These are phyloP conservation scores for Fusarium sp. DNA, from an alignment of 2,329 filamentous ascomycete genomes.

Conservation along the genomic window DNA sequence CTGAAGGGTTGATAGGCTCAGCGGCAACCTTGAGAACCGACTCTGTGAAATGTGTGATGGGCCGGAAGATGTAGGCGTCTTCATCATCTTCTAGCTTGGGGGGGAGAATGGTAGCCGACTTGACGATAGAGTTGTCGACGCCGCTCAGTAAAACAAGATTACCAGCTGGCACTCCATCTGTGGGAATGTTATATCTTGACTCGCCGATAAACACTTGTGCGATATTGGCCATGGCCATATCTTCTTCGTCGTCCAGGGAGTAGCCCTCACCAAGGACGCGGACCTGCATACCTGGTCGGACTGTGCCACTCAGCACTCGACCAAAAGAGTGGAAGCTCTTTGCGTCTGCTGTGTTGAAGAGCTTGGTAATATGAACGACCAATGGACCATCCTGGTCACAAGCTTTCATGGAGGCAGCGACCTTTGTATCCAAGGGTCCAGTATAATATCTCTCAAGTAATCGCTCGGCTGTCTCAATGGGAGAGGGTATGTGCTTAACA, in stretches of 20 bases:
- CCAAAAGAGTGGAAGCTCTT: conserved; percentile 91
- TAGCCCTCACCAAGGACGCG: conserved; percentile 95
- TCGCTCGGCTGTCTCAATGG: conserved; percentile 78
- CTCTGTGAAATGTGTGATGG: conserved; percentile 93
- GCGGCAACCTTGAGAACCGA: conserved; percentile 98
- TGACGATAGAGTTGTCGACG: conserved; percentile 98
- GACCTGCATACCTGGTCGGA: conserved; percentile 82
- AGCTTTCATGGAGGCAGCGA: conserved; percentile 80
- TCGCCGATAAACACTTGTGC: conserved; percentile 90
- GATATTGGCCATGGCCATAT: conserved; percentile 90
- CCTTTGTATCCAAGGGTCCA: conserved; percentile 83
- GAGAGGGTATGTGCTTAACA: conserved; percentile 87
- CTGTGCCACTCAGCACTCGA: conserved; percentile 91
- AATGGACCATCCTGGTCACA: conserved; percentile 92
- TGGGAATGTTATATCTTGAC: conserved; percentile 91
- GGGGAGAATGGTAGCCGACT: conserved; percentile 91
- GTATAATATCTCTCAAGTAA: conserved; percentile 91
- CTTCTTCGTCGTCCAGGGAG: conserved; percentile 96
- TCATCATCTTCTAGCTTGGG: conserved; percentile 85
- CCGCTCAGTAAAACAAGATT: conserved; percentile 93
- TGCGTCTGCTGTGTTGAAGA: conserved; percentile 92
- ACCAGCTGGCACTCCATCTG: conserved; percentile 91
- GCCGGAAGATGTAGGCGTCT: conserved; percentile 94
- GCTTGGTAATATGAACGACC: conserved; percentile 91
- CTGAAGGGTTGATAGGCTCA: conserved; percentile 97